phyloP scores from a whole-genome alignment of 2,329 filamentous ascomycete genomes.

The Fusarium heterosporum region DNA sequence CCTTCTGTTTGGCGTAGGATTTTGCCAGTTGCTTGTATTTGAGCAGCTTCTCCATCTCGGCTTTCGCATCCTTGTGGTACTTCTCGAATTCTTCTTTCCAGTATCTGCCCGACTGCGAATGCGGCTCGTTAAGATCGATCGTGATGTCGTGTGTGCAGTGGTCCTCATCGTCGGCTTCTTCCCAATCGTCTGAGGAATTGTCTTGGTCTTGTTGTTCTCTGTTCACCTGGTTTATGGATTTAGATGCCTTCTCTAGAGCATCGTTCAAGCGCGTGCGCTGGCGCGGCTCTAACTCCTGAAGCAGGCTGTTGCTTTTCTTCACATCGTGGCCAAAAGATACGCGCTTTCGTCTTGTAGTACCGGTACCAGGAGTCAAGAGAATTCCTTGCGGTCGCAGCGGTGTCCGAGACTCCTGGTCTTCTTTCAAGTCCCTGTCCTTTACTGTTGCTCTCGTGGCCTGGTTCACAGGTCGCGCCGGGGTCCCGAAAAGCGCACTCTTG shows the following conservation, averaged over 20 bases:
- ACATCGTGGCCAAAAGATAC: slow-evolving; percentile 74
- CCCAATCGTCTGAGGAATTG: slow-evolving; percentile 60
- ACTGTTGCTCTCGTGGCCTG: slow-evolving; percentile 43
- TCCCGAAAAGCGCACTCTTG: slow-evolving; percentile 73
- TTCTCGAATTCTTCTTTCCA: slow-evolving; percentile 83
- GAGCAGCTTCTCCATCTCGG: slow-evolving; percentile 81
- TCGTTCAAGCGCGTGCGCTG: slow-evolving; percentile 60
- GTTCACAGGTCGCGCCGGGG: slow-evolving; percentile 58
- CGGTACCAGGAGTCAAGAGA: slow-evolving; percentile 72
- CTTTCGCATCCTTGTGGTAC: slow-evolving; percentile 78
- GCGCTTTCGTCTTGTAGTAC: slow-evolving; percentile 69
- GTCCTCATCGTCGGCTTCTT: slow-evolving; percentile 60
- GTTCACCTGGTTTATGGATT: slow-evolving; percentile 15
- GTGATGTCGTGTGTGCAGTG: slow-evolving; percentile 71
- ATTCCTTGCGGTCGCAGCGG: slow-evolving; percentile 68
- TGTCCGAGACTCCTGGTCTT: slow-evolving; percentile 54
- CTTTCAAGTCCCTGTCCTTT: slow-evolving; percentile 40
- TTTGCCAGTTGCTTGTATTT: slow-evolving; percentile 84
- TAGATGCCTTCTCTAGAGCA: slow-evolving; percentile 56
- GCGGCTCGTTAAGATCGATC: slow-evolving; percentile 77
- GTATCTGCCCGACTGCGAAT: slow-evolving; percentile 79
- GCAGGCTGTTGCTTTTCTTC: slow-evolving; percentile 54
- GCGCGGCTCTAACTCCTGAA: slow-evolving; percentile 42
- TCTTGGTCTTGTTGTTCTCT: slow-evolving; percentile 22
- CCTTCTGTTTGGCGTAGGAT: slow-evolving; percentile 82